A percentile compares a stretch with the other conserved stretches of the same genome.
Evolutionary conservation across 2,329 filamentous ascomycete genomes (phyloP).

Genomic region (Xylaria sp.): DNA sequence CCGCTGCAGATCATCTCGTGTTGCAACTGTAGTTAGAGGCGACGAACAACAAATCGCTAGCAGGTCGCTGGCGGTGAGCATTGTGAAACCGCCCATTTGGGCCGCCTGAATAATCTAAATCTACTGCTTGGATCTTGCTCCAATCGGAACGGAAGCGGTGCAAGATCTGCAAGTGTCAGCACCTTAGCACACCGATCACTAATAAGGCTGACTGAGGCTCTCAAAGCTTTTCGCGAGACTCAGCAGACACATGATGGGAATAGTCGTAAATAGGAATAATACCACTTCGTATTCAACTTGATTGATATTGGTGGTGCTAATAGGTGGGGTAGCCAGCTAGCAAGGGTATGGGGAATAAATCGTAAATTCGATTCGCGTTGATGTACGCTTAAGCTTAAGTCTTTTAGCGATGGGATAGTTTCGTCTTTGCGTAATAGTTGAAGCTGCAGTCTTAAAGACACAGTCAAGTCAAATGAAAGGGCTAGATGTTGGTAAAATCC

Average conservation of each 20-base stretch:
- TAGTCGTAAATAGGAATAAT: conserved; percentile 15
- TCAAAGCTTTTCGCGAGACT: neutral
- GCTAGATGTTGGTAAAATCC: neutral
- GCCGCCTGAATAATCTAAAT: neutral
- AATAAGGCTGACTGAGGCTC: neutral
- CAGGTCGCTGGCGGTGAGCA: conserved; percentile 12
- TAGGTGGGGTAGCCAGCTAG: conserved; percentile 1
- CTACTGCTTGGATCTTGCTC: neutral
- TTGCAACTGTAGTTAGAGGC: conserved; percentile 16
- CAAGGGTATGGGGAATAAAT: conserved; percentile 4
- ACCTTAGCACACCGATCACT: conserved; percentile 4
- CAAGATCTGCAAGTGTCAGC: neutral
- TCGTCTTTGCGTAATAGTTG: neutral
- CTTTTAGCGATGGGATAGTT: neutral
- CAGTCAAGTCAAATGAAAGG: too few relatives aligned
- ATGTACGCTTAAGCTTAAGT: neutral
- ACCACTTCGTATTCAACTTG: conserved; percentile 20
- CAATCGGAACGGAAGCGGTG: neutral
- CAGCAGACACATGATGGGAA: neutral
- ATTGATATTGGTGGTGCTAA: neutral
- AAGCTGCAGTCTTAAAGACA: neutral
- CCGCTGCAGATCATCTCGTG: conserved; percentile 36
- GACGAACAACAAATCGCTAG: neutral
- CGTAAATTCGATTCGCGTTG: neutral
- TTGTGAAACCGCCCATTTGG: neutral